These are phyloP conservation scores for Leishmania braziliensis DNA, from an alignment of 208 protist species.

Conservation along the genomic window DNA sequence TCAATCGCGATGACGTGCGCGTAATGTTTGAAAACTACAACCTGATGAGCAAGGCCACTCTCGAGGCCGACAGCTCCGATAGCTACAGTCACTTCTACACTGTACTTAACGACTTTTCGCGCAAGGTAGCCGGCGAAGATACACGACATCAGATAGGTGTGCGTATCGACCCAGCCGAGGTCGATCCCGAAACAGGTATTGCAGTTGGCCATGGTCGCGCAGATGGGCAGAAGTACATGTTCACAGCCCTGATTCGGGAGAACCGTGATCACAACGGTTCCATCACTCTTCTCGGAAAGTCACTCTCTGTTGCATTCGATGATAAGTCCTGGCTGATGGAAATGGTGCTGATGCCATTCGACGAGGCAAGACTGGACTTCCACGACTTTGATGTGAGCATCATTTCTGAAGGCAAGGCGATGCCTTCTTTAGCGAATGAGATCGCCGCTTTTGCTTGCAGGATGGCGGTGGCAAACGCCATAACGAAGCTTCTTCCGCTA, in stretches of 20 bases:
- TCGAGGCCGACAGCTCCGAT: slow-evolving; percentile 76
- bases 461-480: slow-evolving; percentile 85
- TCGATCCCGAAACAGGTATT: slow-evolving; percentile 79
- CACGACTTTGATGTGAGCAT: slow-evolving; percentile 89
- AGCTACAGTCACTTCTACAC: slow-evolving; percentile 92
- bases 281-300: slow-evolving; percentile 81
- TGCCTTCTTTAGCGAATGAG: slow-evolving; percentile 84
- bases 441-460: slow-evolving; percentile 84
- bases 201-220: slow-evolving; percentile 80
- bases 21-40: slow-evolving; percentile 93
- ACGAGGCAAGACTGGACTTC: slow-evolving; percentile 84
- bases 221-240: slow-evolving; percentile 87
- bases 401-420: slow-evolving; percentile 80
- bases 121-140: slow-evolving; percentile 88
- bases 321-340: slow-evolving; percentile 92
- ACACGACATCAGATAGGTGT: slow-evolving; percentile 90
- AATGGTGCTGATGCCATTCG: slow-evolving; percentile 90
- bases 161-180: slow-evolving; percentile 86
- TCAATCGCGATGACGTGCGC: slow-evolving; percentile 85
- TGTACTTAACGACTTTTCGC: slow-evolving; percentile 85
- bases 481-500: slow-evolving; percentile 83
- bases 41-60: slow-evolving; percentile 81
- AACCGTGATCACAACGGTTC: slow-evolving; percentile 76
- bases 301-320: slow-evolving; percentile 70
- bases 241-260: slow-evolving; percentile 79